Evolutionary conservation across 2,329 filamentous ascomycete species (phyloP).

Genomic region (Talaromyces piceae): DNA sequence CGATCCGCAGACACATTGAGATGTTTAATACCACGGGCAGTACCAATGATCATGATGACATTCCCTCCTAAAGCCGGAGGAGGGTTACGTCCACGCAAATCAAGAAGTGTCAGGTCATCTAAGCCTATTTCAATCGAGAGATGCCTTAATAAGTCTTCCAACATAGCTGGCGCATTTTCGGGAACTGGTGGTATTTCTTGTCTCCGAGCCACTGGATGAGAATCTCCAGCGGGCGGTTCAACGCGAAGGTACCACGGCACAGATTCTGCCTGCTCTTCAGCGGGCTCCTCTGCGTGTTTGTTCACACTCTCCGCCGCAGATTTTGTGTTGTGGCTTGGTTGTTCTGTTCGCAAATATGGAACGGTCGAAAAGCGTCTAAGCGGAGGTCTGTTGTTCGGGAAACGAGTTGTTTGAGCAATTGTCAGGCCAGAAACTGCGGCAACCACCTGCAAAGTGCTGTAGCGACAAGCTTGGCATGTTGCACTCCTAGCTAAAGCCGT

Average conservation of each 20-base stretch:
- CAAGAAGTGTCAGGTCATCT: conserved; percentile 71
- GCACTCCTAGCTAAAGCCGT: conserved; percentile 22
- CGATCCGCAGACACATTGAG: conserved; percentile 84
- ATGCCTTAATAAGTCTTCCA: conserved; percentile 67
- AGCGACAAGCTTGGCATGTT: conserved; percentile 23
- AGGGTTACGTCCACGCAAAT: conserved; percentile 76
- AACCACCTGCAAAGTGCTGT: conserved; percentile 23
- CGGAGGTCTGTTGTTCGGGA: background rate
- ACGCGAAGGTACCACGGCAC: conserved; percentile 80
- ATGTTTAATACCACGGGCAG: conserved; percentile 86
- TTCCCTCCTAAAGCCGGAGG: conserved; percentile 81
- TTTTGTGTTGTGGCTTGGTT: conserved; percentile 5
- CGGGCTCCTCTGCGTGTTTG: background rate
- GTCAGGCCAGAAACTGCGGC: conserved; percentile 21
- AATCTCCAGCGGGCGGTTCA: conserved; percentile 39
- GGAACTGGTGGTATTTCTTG: conserved; percentile 60
- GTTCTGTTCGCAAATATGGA: conserved; percentile 17
- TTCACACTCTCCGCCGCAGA: background rate
- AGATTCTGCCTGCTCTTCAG: conserved; percentile 14
- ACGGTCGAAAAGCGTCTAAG: conserved; percentile 6
- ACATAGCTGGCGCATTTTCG: conserved; percentile 59
- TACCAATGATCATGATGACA: conserved; percentile 86
- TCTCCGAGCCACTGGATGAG: conserved; percentile 41
- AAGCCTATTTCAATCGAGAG: conserved; percentile 78
- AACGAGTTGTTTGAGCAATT: conserved; percentile 6